These are phyloP conservation scores for Lindgomyces ingoldianus DNA, from an alignment of 495 filamentous ascomycete species.

Conservation along the genomic window DNA sequence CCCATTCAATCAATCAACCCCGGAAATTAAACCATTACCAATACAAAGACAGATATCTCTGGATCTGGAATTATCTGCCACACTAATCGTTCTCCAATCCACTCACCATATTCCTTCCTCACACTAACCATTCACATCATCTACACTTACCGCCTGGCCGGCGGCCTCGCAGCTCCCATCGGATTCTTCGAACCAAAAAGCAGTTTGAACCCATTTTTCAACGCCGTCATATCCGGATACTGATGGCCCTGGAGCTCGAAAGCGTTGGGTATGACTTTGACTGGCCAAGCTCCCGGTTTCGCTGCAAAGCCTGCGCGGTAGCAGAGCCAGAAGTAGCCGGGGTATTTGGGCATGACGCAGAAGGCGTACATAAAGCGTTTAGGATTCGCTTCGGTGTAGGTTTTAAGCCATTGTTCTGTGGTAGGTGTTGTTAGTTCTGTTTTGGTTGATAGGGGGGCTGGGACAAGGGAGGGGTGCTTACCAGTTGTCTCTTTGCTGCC, in stretches of 20 bases:
- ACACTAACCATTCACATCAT: too few relatives aligned
- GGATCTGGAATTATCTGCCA: too few relatives aligned
- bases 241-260: constrained; percentile 83
- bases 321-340: constrained; percentile 92
- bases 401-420: constrained; percentile 91
- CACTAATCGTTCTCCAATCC: too few relatives aligned
- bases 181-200: constrained; percentile 48
- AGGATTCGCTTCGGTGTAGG: constrained; percentile 94
- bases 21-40: too few relatives aligned
- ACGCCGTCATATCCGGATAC: constrained; percentile 89
- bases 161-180: not conserved
- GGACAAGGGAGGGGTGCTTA: too few relatives aligned
- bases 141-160: not conserved
- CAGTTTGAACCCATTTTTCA: constrained; percentile 86
- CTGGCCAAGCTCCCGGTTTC: constrained; percentile 73
- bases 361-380: constrained; percentile 91
- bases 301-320: constrained; percentile 86
- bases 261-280: constrained; percentile 85
- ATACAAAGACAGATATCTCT: too few relatives aligned
- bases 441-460: too few relatives aligned
- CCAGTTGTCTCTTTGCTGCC: constrained; percentile 79
- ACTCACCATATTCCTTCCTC: too few relatives aligned
- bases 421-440: too few relatives aligned
- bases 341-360: constrained; percentile 86
- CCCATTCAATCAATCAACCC: too few relatives aligned